A percentile compares a stretch with the other conserved stretches of the same genome.
These are phyloP conservation scores for Sporobolus alterniflorus DNA, from an alignment of 202 grass and related monocot species.

Conservation along the genomic window DNA sequence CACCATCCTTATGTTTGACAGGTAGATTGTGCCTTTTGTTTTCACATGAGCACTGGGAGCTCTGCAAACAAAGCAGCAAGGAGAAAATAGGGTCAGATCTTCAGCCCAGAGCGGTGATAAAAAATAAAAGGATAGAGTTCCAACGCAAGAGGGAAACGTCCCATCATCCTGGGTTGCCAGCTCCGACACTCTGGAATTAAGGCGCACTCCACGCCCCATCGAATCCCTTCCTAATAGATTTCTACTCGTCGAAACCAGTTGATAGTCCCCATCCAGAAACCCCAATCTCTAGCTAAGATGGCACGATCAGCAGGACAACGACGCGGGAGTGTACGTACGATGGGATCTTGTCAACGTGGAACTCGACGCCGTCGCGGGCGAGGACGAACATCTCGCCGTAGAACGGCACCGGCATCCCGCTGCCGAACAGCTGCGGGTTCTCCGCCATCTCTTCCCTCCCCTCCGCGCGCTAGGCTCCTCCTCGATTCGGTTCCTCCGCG, in stretches of 20 bases:
- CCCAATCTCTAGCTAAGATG: background rate
- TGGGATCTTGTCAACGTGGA: constrained; percentile 94
- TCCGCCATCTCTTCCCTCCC: constrained; percentile 61
- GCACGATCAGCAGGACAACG: background rate
- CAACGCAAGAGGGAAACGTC: background rate
- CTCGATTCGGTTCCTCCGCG: background rate
- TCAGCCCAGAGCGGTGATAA: background rate
- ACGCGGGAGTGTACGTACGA: constrained; percentile 39
- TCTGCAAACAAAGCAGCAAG: constrained; percentile 35
- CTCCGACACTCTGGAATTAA: background rate
- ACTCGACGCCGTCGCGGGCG: constrained; percentile 88
- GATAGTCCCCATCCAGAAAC: background rate
- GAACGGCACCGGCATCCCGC: constrained; percentile 93
- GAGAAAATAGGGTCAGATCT: background rate
- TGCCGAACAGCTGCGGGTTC: constrained; percentile 91
- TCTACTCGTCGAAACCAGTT: background rate
- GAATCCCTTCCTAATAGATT: background rate
- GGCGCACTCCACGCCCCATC: background rate
- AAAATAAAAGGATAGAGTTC: background rate
- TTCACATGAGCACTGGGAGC: constrained; percentile 67
- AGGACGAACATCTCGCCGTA: constrained; percentile 92
- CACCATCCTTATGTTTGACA: constrained; percentile 96
- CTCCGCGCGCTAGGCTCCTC: background rate
- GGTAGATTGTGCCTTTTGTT: constrained; percentile 91
- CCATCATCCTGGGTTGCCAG: background rate